Evolutionary conservation across 2,329 filamentous ascomycete genomes (phyloP).

Genomic region (Sporothrix curviconia): DNA sequence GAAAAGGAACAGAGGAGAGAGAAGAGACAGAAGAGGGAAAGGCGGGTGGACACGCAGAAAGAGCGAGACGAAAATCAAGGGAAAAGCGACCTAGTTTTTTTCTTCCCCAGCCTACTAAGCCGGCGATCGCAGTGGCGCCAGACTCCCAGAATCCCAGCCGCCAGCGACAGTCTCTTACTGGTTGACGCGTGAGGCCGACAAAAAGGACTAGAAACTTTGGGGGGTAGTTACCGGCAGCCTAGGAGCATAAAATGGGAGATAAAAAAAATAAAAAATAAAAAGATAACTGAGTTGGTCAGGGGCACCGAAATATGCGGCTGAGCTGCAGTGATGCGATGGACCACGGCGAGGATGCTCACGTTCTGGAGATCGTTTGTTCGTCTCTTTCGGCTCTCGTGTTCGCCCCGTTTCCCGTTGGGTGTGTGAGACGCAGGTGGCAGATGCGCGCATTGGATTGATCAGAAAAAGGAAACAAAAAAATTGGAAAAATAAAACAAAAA

Average conservation of each 20-base stretch:
- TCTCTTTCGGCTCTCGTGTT: neutral
- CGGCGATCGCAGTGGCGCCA: constrained; percentile 15
- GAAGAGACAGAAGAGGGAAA: neutral
- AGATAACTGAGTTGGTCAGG: neutral
- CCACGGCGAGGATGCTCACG: neutral
- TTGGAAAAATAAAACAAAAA: no score
- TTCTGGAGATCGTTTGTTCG: neutral
- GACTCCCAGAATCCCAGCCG: neutral
- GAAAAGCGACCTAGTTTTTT: constrained; percentile 3
- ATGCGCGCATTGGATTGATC: no score
- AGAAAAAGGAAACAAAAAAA: neutral
- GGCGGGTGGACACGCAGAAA: neutral
- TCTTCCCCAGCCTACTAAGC: neutral
- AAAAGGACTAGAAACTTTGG: neutral
- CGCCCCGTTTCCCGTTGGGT: neutral
- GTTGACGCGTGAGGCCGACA: neutral
- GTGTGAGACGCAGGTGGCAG: neutral
- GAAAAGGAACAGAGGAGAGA: neutral
- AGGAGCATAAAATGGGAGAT: no score
- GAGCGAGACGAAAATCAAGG: neutral
- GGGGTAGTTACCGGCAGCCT: no score
- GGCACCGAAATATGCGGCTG: neutral
- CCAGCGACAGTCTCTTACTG: neutral
- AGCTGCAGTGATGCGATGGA: neutral
- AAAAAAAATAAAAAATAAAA: no score